These are phyloP conservation scores for carrot (Daucus carota) DNA, from an alignment of 129 eudicot species.

Conservation along the genomic window DH1_v3.0 NC_030381.2:48281001-48281500, in stretches of 20 bases:
- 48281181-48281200: neutral
- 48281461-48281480: neutral
- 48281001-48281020: slow-evolving; percentile 61
- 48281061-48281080: slow-evolving; percentile 47
- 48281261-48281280: slow-evolving; percentile 17
- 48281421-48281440: neutral
- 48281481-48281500: neutral
- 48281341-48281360: slow-evolving; percentile 49
- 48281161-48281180: neutral
- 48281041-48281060: slow-evolving; percentile 34
- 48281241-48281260: slow-evolving; percentile 63
- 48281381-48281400: slow-evolving; percentile 51
- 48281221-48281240: slow-evolving; percentile 57
- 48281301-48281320: neutral
- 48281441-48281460: neutral
- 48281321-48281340: neutral
- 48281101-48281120: slow-evolving; percentile 46
- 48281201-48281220: slow-evolving; percentile 34
- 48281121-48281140: slow-evolving; percentile 48
- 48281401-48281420: slow-evolving; percentile 23
- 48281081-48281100: slow-evolving; percentile 40
- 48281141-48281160: slow-evolving; percentile 30
- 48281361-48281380: slow-evolving; percentile 62
- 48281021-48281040: slow-evolving; percentile 34
- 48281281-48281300: neutral